Conservation (phyloP, 2,329 filamentous ascomycete genomes). For the Meredithiella fracta region DNA sequence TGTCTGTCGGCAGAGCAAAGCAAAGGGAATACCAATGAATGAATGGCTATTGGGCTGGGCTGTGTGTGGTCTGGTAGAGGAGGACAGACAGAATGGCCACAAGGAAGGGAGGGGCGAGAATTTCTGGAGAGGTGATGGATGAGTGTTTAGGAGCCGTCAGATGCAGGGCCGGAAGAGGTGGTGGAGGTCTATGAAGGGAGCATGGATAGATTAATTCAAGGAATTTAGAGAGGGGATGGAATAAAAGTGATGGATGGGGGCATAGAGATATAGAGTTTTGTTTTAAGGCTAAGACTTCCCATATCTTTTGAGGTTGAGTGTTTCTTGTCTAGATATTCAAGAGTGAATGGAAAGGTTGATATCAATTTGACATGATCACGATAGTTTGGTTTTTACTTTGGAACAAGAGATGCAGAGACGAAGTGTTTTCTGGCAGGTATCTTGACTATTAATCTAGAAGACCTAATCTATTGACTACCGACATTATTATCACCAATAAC, state of each 20-base stretch:
- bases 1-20: no score
- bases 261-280: background rate
- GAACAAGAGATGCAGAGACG: no score
- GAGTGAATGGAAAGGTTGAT: background rate
- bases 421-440: no score
- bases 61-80: no score
- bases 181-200: background rate
- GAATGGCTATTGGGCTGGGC: no score
- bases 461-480: no score
- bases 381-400: background rate
- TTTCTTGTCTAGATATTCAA: background rate
- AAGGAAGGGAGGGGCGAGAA: no score
- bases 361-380: background rate
- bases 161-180: background rate
- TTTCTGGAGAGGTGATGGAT: background rate
- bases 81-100: no score
- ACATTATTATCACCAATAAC: background rate
- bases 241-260: background rate
- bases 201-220: background rate
- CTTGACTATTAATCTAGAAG: no score
- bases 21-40: no score
- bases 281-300: background rate
- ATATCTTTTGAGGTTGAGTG: background rate
- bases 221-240: background rate
- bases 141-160: background rate